phyloP scores from a whole-genome alignment of 106 monocot species.

The Dioscorea zingiberensis region DNA sequence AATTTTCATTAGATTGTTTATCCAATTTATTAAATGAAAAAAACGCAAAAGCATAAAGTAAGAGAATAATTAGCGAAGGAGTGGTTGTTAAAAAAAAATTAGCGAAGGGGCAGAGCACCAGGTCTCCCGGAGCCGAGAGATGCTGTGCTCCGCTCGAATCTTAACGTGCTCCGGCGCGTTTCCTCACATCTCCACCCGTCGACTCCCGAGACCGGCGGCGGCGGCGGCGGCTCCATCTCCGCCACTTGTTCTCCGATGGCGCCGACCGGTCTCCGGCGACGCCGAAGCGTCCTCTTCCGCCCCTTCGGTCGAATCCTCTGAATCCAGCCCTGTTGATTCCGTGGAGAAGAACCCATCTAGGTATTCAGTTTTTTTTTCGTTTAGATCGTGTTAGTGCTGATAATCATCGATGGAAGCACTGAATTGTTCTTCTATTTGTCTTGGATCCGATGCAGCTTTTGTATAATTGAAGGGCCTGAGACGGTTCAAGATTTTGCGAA shows the following conservation, averaged over 20 bases:
- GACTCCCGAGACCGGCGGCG: no score
- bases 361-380: slow-evolving; percentile 11
- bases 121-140: no score
- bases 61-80: no score
- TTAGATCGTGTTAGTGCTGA: no score
- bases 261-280: slow-evolving; percentile 17
- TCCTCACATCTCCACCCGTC: neutral
- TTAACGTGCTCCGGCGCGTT: slow-evolving; percentile 13
- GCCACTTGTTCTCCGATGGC: slow-evolving; percentile 8
- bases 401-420: no score
- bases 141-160: slow-evolving; percentile 48
- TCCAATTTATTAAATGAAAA: no score
- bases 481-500: slow-evolving; percentile 72
- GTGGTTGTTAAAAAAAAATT: neutral
- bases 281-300: slow-evolving; percentile 9
- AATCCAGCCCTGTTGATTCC: slow-evolving; percentile 16
- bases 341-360: slow-evolving; percentile 31
- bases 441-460: no score
- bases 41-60: no score
- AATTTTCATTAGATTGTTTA: no score
- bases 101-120: no score
- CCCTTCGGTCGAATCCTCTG: neutral
- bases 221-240: no score
- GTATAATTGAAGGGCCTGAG: slow-evolving; percentile 85
- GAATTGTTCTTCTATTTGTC: no score